Conservation (phyloP, 164 flowering plant species). For the Aristolochia contorta region DNA sequence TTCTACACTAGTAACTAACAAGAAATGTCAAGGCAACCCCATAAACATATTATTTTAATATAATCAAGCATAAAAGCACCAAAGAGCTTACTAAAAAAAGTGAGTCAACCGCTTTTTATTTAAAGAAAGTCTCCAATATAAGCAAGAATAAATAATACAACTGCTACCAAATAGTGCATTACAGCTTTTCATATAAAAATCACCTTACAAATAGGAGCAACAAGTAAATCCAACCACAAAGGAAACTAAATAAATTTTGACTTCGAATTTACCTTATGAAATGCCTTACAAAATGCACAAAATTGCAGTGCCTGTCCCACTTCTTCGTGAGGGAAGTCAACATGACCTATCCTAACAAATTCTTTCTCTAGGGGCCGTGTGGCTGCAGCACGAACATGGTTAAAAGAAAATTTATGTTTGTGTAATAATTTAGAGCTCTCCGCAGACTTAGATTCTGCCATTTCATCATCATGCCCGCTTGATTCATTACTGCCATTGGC, state of each 20-base stretch:
- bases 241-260: background rate
- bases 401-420: constrained; percentile 1
- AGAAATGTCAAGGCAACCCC: too few species aligned
- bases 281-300: constrained; percentile 75
- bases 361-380: constrained; percentile 44
- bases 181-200: background rate
- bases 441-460: background rate
- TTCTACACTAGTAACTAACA: too few species aligned
- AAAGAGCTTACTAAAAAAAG: too few species aligned
- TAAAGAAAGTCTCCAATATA: too few species aligned
- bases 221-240: background rate
- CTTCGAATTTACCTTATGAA: constrained; percentile 51
- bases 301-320: constrained; percentile 80
- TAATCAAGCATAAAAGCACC: background rate
- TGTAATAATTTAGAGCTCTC: background rate
- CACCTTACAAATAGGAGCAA: background rate
- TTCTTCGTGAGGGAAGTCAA: constrained; percentile 50
- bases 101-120: too few species aligned
- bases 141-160: too few species aligned
- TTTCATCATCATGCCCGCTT: background rate
- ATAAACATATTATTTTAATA: too few species aligned
- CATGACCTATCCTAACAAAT: constrained; percentile 38
- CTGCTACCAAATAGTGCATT: background rate
- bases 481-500: background rate
- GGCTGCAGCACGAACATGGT: constrained; percentile 12